phyloP scores from a whole-genome alignment of 345 rosid species.

The Gossypium bickii region DNA sequence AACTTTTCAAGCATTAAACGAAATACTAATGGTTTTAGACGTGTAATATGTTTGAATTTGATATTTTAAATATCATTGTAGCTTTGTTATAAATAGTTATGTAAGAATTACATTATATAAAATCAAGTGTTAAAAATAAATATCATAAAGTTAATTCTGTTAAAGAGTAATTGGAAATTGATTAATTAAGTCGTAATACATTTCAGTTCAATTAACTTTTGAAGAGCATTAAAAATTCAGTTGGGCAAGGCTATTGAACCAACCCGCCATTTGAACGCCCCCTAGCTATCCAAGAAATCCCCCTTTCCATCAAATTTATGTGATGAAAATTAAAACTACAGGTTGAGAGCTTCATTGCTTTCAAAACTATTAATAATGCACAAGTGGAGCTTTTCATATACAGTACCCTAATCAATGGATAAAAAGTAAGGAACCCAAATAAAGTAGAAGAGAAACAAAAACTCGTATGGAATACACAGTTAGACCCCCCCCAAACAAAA shows the following conservation, averaged over 20 bases:
- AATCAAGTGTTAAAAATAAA: no score
- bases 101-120: no score
- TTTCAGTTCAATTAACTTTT: background rate
- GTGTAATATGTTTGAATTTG: no score
- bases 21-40: no score
- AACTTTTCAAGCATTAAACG: no score
- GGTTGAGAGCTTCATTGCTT: background rate
- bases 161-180: background rate
- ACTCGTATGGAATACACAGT: slow-evolving; percentile 21
- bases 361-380: slow-evolving; percentile 9
- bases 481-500: background rate
- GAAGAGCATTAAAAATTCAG: background rate
- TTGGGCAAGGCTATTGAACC: background rate
- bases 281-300: background rate
- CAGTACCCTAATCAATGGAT: slow-evolving; percentile 9
- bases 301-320: no score
- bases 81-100: no score
- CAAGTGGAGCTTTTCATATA: slow-evolving; percentile 15
- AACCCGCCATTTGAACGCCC: background rate
- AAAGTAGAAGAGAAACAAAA: background rate
- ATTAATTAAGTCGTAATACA: background rate
- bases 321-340: background rate
- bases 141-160: background rate
- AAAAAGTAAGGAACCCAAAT: background rate
- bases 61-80: no score